These are phyloP conservation scores for Massarina eburnea DNA, from an alignment of 2,329 filamentous ascomycete species.

Conservation along the genomic window DNA sequence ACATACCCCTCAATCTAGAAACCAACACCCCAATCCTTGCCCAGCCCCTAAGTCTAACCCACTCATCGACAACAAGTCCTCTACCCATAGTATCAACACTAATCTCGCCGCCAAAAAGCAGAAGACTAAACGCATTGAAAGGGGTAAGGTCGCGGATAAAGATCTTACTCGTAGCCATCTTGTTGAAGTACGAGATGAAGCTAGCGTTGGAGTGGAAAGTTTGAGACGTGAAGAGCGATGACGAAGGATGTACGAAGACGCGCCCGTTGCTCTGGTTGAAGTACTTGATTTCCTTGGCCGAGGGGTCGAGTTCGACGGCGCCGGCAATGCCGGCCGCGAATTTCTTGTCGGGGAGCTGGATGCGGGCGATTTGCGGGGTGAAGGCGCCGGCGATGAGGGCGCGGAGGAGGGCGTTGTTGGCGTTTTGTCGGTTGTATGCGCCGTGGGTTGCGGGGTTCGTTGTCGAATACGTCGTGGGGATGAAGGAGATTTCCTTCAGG, in stretches of 20 bases:
- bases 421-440: conserved; percentile 52
- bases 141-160: conserved; percentile 91
- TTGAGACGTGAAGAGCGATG: conserved; percentile 81
- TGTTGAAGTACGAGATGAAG: conserved; percentile 87
- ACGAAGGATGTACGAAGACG: conserved; percentile 90
- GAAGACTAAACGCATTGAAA: conserved; percentile 84
- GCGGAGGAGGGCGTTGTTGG: conserved; percentile 50
- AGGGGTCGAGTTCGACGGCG: conserved; percentile 88
- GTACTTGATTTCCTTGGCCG: conserved; percentile 89
- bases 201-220: conserved; percentile 72
- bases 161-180: conserved; percentile 89
- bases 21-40: conserved; percentile 91
- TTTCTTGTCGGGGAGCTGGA: conserved; percentile 94
- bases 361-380: conserved; percentile 82
- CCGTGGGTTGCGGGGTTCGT: conserved; percentile 26
- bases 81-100: conserved; percentile 83
- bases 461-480: conserved; percentile 49
- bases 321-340: conserved; percentile 85
- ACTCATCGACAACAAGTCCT: conserved; percentile 87
- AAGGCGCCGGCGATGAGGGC: conserved; percentile 55
- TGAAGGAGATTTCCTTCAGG: conserved; percentile 81
- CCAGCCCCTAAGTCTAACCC: conserved; percentile 86
- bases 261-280: conserved; percentile 63
- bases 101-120: conserved; percentile 85
- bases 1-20: conserved; percentile 76